Evolutionary conservation across 495 filamentous ascomycete genomes (phyloP).

Genomic region (Aspergillus cristatus): DNA sequence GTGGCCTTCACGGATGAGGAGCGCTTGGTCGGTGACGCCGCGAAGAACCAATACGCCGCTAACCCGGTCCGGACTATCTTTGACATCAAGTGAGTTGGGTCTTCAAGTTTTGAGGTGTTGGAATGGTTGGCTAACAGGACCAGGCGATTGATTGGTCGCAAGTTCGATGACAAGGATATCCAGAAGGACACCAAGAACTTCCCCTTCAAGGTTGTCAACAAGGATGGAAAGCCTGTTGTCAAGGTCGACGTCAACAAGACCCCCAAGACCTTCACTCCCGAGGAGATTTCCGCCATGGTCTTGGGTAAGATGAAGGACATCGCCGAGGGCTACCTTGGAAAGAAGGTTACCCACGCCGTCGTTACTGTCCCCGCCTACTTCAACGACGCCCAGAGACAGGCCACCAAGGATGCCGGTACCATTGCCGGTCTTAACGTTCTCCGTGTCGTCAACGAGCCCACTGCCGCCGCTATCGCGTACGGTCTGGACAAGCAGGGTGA

Average conservation of each 20-base stretch:
- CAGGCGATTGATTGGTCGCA: constrained; percentile 85
- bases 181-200: constrained; percentile 83
- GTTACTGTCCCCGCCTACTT: constrained; percentile 98
- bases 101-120: neutral
- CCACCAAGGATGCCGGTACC: constrained; percentile 93
- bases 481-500: constrained; percentile 79
- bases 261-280: constrained; percentile 72
- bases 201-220: constrained; percentile 76
- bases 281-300: constrained; percentile 82
- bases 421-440: constrained; percentile 95
- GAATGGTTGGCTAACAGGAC: constrained; percentile 14
- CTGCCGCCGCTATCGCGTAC: constrained; percentile 80
- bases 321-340: constrained; percentile 85
- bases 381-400: constrained; percentile 97
- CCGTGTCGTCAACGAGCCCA: constrained; percentile 94
- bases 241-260: constrained; percentile 66
- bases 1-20: constrained; percentile 98
- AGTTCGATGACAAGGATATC: constrained; percentile 76
- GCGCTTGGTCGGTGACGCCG: constrained; percentile 93
- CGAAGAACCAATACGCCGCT: constrained; percentile 96
- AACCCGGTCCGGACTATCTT: constrained; percentile 87
- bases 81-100: constrained; percentile 73
- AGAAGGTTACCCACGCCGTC: constrained; percentile 94
- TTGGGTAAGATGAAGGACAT: constrained; percentile 96
- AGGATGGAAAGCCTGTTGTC: constrained; percentile 74